phyloP scores from a whole-genome alignment of 176 grass and related monocot species.

The Carex cristatella region DNA sequence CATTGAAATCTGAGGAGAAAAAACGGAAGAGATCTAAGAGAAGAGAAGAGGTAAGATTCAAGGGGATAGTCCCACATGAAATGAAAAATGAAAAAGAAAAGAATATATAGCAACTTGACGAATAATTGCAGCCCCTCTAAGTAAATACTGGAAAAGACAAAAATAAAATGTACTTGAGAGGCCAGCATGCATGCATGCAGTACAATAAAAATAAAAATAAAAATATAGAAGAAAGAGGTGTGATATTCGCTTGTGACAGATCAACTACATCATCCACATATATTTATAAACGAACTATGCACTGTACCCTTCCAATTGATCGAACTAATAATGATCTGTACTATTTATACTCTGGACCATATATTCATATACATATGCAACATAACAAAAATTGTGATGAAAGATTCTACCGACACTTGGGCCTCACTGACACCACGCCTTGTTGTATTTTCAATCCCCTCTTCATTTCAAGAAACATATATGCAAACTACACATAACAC shows the following conservation, averaged over 20 bases:
- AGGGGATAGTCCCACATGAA: background rate
- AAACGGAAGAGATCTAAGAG: background rate
- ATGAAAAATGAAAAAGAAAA: background rate
- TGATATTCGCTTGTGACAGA: constrained; percentile 3
- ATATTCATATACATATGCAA: background rate
- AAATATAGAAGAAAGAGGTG: background rate
- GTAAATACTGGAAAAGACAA: background rate
- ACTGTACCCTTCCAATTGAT: background rate
- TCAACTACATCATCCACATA: background rate
- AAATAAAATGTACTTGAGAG: background rate
- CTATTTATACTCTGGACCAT: constrained; percentile 11
- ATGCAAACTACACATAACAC: too few species aligned
- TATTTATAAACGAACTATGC: background rate
- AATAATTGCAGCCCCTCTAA: constrained; percentile 4
- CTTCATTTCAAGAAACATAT: background rate
- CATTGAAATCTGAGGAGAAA: background rate
- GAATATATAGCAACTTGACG: background rate
- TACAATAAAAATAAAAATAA: background rate
- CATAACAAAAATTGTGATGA: constrained; percentile 14
- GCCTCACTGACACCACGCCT: background rate
- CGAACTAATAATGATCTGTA: background rate
- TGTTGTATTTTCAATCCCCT: background rate
- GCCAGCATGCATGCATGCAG: background rate
- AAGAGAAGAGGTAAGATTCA: background rate
- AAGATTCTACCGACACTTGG: constrained; percentile 11